phyloP scores from a whole-genome alignment of 75 land plant species.

The Selaginella moellendorffii region DNA sequence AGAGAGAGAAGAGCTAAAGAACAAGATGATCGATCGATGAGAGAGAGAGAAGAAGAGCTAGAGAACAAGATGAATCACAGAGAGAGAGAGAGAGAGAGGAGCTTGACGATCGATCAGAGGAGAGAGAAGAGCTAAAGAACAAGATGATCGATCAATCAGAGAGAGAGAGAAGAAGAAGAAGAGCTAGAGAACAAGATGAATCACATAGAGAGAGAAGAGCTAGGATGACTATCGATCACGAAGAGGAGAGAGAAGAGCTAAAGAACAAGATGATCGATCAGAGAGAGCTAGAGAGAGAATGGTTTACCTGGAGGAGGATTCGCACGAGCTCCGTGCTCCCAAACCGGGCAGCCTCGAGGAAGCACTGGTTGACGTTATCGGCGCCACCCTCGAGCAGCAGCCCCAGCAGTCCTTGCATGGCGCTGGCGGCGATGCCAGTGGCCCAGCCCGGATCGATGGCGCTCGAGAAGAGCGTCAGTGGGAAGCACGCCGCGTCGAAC shows the following conservation, averaged over 20 bases:
- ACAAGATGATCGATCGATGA: too few species aligned
- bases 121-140: too few species aligned
- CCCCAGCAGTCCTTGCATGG: constrained; percentile 73
- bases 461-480: constrained; percentile 85
- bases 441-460: constrained; percentile 95
- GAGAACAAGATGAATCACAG: too few species aligned
- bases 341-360: constrained; percentile 89
- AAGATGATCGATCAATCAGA: too few species aligned
- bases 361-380: constrained; percentile 95
- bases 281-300: not conserved
- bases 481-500: constrained; percentile 93
- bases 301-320: constrained; percentile 65
- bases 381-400: constrained; percentile 92
- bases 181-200: too few species aligned
- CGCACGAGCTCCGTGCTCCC: constrained; percentile 96
- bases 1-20: too few species aligned
- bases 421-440: constrained; percentile 75
- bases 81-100: not conserved
- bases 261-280: not conserved
- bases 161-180: too few species aligned
- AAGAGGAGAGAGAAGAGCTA: not conserved
- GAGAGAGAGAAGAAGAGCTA: too few species aligned
- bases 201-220: not conserved
- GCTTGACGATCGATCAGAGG: not conserved
- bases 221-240: not conserved